Conservation (phyloP, 73 alveolate genomes). For the Symbiodinium natans region DNA sequence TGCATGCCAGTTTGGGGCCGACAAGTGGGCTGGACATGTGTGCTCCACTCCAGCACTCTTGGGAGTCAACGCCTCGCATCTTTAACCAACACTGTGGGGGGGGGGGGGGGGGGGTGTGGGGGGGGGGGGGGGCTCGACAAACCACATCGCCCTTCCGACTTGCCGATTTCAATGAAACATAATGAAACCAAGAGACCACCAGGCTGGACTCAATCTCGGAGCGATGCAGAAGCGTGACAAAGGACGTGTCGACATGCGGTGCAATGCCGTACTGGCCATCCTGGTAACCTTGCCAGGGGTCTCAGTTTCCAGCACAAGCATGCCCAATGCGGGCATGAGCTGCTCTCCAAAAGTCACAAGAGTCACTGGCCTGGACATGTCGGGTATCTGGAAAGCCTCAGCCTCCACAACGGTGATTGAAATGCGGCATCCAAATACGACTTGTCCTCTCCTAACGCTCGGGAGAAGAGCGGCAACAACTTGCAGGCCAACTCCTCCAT, state of each 20-base stretch:
- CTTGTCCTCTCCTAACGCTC: neutral
- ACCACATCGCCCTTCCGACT: neutral
- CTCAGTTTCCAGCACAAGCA: neutral
- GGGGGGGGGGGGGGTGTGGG: no score
- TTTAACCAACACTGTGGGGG: no score
- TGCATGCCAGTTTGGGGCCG: no score
- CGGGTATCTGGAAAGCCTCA: neutral
- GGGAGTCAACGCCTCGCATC: no score
- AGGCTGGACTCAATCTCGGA: conserved; percentile 21
- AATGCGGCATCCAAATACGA: neutral
- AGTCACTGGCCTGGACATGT: neutral
- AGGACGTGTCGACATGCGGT: conserved; percentile 38
- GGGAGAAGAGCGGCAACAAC: neutral
- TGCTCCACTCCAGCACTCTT: no score
- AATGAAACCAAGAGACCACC: neutral
- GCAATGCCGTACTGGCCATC: conserved; percentile 18
- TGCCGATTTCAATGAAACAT: neutral
- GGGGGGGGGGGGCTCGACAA: neutral
- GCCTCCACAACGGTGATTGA: neutral
- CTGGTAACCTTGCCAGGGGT: neutral
- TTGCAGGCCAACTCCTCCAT: neutral
- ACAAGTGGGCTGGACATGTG: no score
- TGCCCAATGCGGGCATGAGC: neutral
- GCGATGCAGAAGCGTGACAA: conserved; percentile 3
- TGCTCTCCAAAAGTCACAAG: no score